Evolutionary conservation across 805 yeast species (phyloP).

Genomic region (Ogataea saltuana): DNA sequence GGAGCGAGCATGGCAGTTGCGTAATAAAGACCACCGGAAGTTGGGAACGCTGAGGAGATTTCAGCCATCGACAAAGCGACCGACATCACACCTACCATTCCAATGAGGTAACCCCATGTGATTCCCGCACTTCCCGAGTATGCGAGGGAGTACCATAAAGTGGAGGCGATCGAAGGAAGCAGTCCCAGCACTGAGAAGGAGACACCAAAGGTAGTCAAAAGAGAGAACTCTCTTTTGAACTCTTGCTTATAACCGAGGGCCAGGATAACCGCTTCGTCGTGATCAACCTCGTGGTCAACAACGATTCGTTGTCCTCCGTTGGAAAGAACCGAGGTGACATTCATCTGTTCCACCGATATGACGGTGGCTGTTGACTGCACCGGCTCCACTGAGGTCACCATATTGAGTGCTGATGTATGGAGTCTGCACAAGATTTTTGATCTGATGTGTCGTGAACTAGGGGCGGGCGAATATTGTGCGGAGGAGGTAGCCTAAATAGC

Average conservation of each 20-base stretch:
- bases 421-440: background rate
- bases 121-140: constrained; percentile 64
- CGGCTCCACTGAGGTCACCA: constrained; percentile 14
- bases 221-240: constrained; percentile 58
- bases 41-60: constrained; percentile 62
- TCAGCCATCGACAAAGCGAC: constrained; percentile 66
- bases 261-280: constrained; percentile 53
- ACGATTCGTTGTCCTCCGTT: constrained; percentile 25
- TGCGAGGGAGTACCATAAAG: constrained; percentile 57
- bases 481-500: too few relatives aligned
- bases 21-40: constrained; percentile 66
- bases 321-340: constrained; percentile 30
- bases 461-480: too few relatives aligned
- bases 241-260: constrained; percentile 66
- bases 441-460: too few relatives aligned
- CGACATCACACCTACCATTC: constrained; percentile 52
- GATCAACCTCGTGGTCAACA: constrained; percentile 48
- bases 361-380: constrained; percentile 31
- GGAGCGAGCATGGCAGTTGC: constrained; percentile 66
- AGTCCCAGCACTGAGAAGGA: constrained; percentile 64
- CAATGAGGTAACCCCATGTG: constrained; percentile 61
- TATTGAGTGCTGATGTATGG: background rate
- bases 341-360: constrained; percentile 31
- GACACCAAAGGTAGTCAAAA: constrained; percentile 60
- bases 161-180: constrained; percentile 64